A percentile compares a stretch with the other conserved stretches of the same genome.
Conservation (phyloP, 2,329 filamentous ascomycete species). For the Metarhizium rileyi region DNA sequence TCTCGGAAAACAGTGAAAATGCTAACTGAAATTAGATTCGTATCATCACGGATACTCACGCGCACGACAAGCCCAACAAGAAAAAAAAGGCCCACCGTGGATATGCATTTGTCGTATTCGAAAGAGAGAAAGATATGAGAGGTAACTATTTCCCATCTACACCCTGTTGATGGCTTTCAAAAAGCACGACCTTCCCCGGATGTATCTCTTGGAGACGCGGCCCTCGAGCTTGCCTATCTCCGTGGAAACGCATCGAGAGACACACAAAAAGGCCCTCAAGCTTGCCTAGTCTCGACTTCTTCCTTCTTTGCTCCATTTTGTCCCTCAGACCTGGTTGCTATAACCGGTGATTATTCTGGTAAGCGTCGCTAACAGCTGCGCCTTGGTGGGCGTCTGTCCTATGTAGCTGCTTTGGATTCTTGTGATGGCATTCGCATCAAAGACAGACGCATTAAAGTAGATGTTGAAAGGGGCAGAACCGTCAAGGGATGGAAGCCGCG, state of each 20-base stretch:
- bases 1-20: not conserved
- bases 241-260: constrained; percentile 34
- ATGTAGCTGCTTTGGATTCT: constrained; percentile 76
- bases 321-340: not conserved
- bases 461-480: constrained; percentile 91
- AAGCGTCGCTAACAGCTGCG: constrained; percentile 58
- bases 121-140: constrained; percentile 98
- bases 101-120: constrained; percentile 95
- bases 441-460: constrained; percentile 83
- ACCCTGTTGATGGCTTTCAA: constrained; percentile 6
- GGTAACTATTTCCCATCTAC: constrained; percentile 52
- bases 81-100: constrained; percentile 76
- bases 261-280: constrained; percentile 40
- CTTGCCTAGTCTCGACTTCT: constrained; percentile 38
- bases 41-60: constrained; percentile 69
- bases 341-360: constrained; percentile 29
- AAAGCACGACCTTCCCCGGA: constrained; percentile 8
- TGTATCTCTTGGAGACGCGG: constrained; percentile 24
- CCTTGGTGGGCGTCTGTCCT: constrained; percentile 45
- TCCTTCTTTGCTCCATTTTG: constrained; percentile 13
- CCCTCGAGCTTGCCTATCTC: constrained; percentile 33
- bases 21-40: constrained; percentile 54
- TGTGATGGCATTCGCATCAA: constrained; percentile 87
- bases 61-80: constrained; percentile 60
- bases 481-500: constrained; percentile 89